Percentiles rank a stretch among this genome's conserved stretches.
These are phyloP conservation scores for Trametes villosa DNA, from an alignment of 768 basidiomycete species.

Conservation along the genomic window DNA sequence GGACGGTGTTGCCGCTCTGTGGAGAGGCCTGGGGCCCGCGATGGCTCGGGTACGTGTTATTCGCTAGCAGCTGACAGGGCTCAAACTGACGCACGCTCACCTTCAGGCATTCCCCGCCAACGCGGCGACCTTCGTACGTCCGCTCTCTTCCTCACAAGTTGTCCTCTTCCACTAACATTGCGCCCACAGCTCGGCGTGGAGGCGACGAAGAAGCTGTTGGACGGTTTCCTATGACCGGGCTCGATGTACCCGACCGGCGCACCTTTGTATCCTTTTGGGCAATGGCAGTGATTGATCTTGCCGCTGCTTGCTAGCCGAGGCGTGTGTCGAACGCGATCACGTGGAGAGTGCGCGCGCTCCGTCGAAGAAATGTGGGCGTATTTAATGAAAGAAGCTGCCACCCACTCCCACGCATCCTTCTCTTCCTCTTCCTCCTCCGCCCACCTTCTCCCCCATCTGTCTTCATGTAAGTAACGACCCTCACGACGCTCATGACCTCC, in stretches of 20 bases:
- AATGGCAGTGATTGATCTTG: background rate
- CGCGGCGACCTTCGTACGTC: conserved; percentile 87
- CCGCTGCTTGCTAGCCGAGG: background rate
- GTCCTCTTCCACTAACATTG: background rate
- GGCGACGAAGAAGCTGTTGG: conserved; percentile 81
- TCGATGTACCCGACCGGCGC: background rate
- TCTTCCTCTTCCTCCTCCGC: background rate
- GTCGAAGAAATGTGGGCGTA: background rate
- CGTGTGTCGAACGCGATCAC: conserved; percentile 2
- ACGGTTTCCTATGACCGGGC: conserved; percentile 55
- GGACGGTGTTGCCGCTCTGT: conserved; percentile 86
- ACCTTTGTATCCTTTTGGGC: conserved; percentile 7
- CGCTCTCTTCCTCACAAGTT: background rate
- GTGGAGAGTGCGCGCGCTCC: conserved; percentile 1
- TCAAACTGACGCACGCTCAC: background rate
- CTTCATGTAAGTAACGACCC: conserved; percentile 22
- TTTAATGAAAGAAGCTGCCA: conserved; percentile 9
- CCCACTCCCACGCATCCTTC: conserved; percentile 11
- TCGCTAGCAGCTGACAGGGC: background rate
- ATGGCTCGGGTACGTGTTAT: conserved; percentile 79
- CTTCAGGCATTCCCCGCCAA: conserved; percentile 93
- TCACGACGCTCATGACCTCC: conserved; percentile 3
- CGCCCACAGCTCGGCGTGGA: conserved; percentile 84
- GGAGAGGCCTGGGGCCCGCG: conserved; percentile 98
- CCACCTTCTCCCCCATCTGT: background rate